Base-by-base conservation (phyloP, 2,329 filamentous ascomycete species). In the Claviceps sp. region DNA sequence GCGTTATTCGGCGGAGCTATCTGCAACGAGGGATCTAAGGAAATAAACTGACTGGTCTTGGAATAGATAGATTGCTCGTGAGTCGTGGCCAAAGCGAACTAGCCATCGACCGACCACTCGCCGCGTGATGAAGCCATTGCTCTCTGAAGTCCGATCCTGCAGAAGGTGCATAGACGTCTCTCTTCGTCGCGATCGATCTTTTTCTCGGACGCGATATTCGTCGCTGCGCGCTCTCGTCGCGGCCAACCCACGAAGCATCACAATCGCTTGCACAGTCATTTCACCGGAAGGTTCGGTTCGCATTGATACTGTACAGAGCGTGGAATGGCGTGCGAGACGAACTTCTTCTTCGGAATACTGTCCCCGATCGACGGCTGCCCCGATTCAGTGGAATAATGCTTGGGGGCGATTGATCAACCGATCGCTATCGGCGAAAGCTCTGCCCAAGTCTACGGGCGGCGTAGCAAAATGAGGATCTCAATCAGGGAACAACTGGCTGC, bases 401-500 rank as follows among this genome's bases (percentile, higher is more conserved):
- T 42, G 22, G 34, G 40, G 16, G 20, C 24, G 4, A 40, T 24
- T 44, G 34, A 47, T 37, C 36, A 34, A 16, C 9, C n/a, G 26
- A 47, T 41, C 49, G 49, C 26, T 14, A 20, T 13, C 26, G 52
- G 49, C 52, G 26, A 30, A 30, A 24, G n/a, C 22, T 20, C 8
- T 7, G 9, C 43, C 43, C 20, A 13, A 50, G 16, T 34, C 42
- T 36, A 4, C n/a, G 18, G 30, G 16, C 16, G 52, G 30, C 18
- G 36, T 9, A 20, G n/a, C 49, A 52, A 49, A 36, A 91, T 95
- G 87, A 82, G 89, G 67, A 81, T 95, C 65, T 84, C 86, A 53
- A 95, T 95, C 62, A 80, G 89, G 59, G 84, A 90, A 70, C 90
- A 96, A 77, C 77, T 96, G 60, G 87, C 82, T 58, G 75, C 83